phyloP scores from a whole-genome alignment of 495 filamentous ascomycete genomes.

The Parachaetomium inaequale region DNA sequence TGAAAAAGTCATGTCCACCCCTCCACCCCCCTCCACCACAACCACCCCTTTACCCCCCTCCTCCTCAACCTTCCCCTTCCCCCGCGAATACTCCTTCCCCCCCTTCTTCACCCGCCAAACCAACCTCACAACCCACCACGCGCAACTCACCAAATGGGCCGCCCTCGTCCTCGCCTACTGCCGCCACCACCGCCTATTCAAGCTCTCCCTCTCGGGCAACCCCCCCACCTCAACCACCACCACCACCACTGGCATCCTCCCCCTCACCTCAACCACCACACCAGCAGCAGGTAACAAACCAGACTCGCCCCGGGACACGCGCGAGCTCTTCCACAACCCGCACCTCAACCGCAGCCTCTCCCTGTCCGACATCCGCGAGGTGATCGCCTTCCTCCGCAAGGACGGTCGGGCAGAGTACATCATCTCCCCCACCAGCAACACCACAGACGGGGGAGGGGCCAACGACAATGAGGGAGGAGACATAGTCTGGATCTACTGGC shows the following conservation, averaged over 20 bases:
- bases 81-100: constrained; percentile 59
- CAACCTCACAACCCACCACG: constrained; percentile 67
- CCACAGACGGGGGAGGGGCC: constrained; percentile 46
- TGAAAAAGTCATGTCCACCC: constrained; percentile 4
- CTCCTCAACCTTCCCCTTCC: constrained; percentile 40
- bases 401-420: constrained; percentile 71
- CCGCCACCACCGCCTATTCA: constrained; percentile 66
- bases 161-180: constrained; percentile 83
- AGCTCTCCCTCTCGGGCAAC: constrained; percentile 58
- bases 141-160: constrained; percentile 81
- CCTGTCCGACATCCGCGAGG: constrained; percentile 58
- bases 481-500: constrained; percentile 46
- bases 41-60: constrained; percentile 1
- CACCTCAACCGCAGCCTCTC: constrained; percentile 53
- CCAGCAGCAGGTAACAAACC: not conserved
- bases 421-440: constrained; percentile 38
- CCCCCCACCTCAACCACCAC: not conserved
- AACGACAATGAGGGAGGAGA: constrained; percentile 52
- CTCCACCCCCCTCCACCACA: not conserved
- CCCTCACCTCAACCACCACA: not conserved
- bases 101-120: constrained; percentile 79
- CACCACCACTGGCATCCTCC: too few relatives aligned
- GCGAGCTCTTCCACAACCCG: constrained; percentile 52
- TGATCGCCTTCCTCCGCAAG: constrained; percentile 70
- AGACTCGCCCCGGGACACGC: not conserved